Base-by-base conservation (phyloP, 2,329 filamentous ascomycete genomes). In the Fusarium pilosicola region DNA sequence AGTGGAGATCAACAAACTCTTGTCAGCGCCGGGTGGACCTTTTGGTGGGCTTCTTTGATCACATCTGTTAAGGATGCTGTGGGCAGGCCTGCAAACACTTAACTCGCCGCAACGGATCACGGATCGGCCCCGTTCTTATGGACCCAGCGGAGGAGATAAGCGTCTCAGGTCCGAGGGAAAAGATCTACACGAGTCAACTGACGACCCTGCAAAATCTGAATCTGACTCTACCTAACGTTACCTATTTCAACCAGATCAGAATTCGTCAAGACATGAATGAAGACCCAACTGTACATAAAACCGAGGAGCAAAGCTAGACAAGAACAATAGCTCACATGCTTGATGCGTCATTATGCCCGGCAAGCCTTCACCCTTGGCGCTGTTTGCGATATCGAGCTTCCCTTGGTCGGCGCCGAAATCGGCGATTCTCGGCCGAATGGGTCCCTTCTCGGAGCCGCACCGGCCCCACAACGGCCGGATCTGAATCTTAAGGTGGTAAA, bases 1-100 rank as follows among this genome's bases (percentile, higher is more conserved):
- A 72, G 75, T 77, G 75, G 70, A 75, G 65, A 72, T 59, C 22
- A 48, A 55, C 28, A 28, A 42, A 54, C 57, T 74, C 60, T 62
- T 68, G 69, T 70, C 64, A 39, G 46, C 34, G 22, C 52, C 44
- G 54, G 38, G 60, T 72, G 74, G 65, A 65, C 54, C 55, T 55
- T 32, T 45, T 20, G 49, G 62, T 63, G 71, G 66, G 55, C 12
- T 46, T 30, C 18, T 22, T 54, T 39, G 32, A 51, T 34, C 52
- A 45, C 51, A 36, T 36, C 30, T 69, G 66, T 65, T 65, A 57
- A 41, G 28, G 57, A 61, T 42, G 52, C 68, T 54, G 55, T 39
- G 54, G 59, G 57, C 52, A 66, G 57, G 41, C 28, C 59, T 44
- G 51, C 59, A 24, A 41, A 48, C 54, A 38, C 28, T 65, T 70